These are phyloP conservation scores for Xylaria acuta DNA, from an alignment of 495 filamentous ascomycete genomes.

Conservation along the genomic window DNA sequence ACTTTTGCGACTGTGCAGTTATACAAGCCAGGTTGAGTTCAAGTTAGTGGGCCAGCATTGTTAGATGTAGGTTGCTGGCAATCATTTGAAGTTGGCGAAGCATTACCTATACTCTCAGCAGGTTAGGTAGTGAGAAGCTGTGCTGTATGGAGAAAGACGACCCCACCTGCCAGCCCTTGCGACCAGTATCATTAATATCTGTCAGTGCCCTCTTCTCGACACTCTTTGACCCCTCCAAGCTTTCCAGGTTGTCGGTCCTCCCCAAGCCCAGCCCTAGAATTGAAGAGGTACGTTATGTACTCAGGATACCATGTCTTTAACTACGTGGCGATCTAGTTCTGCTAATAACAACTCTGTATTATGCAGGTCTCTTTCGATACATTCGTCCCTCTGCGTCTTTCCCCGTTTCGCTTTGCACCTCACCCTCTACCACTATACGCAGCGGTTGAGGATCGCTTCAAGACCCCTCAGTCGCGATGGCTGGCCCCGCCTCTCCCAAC, in stretches of 20 bases:
- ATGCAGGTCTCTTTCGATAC: constrained; percentile 1
- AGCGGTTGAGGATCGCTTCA: constrained; percentile 11
- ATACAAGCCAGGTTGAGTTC: too few species aligned
- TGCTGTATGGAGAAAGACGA: background rate
- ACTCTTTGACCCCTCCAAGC: constrained; percentile 19
- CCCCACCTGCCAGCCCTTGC: background rate
- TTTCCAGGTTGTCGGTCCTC: constrained; percentile 11
- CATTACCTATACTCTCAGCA: too few species aligned
- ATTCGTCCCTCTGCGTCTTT: background rate
- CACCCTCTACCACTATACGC: background rate
- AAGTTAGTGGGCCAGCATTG: too few species aligned
- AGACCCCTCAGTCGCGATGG: constrained; percentile 45
- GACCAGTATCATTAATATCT: constrained; percentile 9
- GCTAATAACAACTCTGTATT: constrained; percentile 10
- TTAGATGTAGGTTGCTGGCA: too few species aligned
- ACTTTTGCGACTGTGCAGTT: too few species aligned
- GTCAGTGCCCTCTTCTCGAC: constrained; percentile 3
- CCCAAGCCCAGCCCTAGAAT: constrained; percentile 12
- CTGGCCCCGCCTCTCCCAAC: constrained; percentile 62
- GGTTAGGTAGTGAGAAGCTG: background rate
- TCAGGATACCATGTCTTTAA: constrained; percentile 8
- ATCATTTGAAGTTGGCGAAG: too few species aligned
- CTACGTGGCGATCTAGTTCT: constrained; percentile 6
- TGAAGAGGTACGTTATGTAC: constrained; percentile 22
- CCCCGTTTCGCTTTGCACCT: background rate